Evolutionary conservation across 2,329 filamentous ascomycete species (phyloP).

Genomic region (Shiraia sp.): DNA sequence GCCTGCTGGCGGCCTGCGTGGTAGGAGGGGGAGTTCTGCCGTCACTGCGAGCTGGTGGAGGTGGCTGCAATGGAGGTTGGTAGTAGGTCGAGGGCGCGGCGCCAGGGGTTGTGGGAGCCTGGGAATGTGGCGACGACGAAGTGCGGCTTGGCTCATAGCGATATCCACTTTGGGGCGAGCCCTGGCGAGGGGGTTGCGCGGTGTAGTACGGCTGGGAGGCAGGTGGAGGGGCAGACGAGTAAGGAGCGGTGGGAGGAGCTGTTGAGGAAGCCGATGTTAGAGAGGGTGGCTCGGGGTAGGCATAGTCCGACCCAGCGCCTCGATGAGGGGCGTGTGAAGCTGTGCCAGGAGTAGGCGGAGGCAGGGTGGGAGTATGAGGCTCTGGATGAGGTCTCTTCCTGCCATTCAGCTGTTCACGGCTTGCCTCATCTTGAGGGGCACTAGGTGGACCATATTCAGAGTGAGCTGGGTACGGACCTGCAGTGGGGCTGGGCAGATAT

Average conservation of each 20-base stretch:
- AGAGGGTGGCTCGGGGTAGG: slow-evolving; percentile 50
- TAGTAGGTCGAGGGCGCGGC: slow-evolving; percentile 38
- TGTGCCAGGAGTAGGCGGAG: slow-evolving; percentile 52
- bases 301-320: slow-evolving; percentile 42
- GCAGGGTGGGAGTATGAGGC: slow-evolving; percentile 56
- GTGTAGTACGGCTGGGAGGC: slow-evolving; percentile 48
- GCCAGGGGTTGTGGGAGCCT: slow-evolving; percentile 43
- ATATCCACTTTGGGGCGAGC: slow-evolving; percentile 49
- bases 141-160: slow-evolving; percentile 47
- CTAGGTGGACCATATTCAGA: slow-evolving; percentile 36
- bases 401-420: slow-evolving; percentile 44
- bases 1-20: slow-evolving; percentile 35
- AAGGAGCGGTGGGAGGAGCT: slow-evolving; percentile 47
- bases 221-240: slow-evolving; percentile 42
- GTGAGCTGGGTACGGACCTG: slow-evolving; percentile 48
- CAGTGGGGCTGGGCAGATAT: slow-evolving; percentile 51
- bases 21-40: slow-evolving; percentile 46
- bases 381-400: slow-evolving; percentile 54
- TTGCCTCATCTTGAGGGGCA: slow-evolving; percentile 44
- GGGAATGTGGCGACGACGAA: slow-evolving; percentile 49
- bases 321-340: slow-evolving; percentile 46
- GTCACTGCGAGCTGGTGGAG: slow-evolving; percentile 42
- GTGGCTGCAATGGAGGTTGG: slow-evolving; percentile 38
- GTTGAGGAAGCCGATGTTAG: slow-evolving; percentile 51
- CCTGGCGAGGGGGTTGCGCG: slow-evolving; percentile 43